Evolutionary conservation across 116 monocot species (phyloP).

Genomic region (Posidonia oceanica): DNA sequence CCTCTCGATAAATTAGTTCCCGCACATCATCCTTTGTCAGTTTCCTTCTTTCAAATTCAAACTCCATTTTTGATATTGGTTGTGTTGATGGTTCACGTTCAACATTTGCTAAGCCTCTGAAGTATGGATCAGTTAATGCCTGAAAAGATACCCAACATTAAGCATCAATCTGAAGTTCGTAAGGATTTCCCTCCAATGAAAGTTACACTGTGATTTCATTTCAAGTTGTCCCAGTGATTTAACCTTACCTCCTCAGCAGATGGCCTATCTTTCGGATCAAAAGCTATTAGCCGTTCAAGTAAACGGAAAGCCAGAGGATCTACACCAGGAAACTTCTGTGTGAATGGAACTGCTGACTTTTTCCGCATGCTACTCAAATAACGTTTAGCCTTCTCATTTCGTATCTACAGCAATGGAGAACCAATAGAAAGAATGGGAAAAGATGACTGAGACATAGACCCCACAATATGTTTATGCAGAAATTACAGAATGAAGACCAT

Average conservation of each 20-base stretch:
- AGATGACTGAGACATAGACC: background rate
- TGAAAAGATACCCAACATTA: constrained; percentile 12
- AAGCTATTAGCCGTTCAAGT: constrained; percentile 58
- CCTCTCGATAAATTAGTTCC: constrained; percentile 86
- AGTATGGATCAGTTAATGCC: constrained; percentile 84
- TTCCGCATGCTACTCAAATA: constrained; percentile 68
- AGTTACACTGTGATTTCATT: background rate
- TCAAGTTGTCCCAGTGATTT: background rate
- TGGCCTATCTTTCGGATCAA: constrained; percentile 78
- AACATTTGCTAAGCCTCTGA: constrained; percentile 49
- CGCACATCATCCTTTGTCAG: constrained; percentile 80
- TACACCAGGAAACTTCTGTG: constrained; percentile 51
- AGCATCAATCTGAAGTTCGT: no score
- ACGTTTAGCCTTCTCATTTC: constrained; percentile 79
- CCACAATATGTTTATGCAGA: no score
- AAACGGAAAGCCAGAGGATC: constrained; percentile 58
- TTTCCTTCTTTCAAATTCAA: constrained; percentile 86
- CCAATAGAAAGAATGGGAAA: background rate
- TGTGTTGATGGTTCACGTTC: constrained; percentile 71
- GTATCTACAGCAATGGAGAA: constrained; percentile 31
- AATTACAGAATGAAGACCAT: no score
- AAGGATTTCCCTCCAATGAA: background rate
- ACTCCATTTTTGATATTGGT: constrained; percentile 80
- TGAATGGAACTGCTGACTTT: constrained; percentile 43
- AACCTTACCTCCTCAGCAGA: constrained; percentile 56